phyloP scores from a whole-genome alignment of 805 yeast genomes.

The Lachancea sp. region DNA sequence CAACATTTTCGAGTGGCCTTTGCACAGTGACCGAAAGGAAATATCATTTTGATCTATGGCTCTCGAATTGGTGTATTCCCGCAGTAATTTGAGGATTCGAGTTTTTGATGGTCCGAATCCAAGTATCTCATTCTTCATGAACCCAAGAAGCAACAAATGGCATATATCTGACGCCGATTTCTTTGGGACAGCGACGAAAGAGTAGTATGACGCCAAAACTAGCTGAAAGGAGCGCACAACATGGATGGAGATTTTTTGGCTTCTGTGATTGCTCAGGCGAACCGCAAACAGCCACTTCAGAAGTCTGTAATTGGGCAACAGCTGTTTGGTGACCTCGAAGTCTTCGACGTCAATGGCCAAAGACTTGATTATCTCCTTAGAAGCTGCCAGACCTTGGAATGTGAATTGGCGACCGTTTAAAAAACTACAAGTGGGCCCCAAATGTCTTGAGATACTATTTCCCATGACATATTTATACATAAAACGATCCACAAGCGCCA shows the following conservation, averaged over 20 bases:
- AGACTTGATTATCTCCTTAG: constrained; percentile 6
- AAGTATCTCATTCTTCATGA: constrained; percentile 4
- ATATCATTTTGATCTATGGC: neutral
- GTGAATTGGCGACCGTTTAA: neutral
- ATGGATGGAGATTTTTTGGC: neutral
- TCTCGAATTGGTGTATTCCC: neutral
- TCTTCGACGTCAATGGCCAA: constrained; percentile 14
- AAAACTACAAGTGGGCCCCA: constrained; percentile 7
- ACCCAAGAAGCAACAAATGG: constrained; percentile 1
- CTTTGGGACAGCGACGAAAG: constrained; percentile 6
- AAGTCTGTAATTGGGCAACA: constrained; percentile 15
- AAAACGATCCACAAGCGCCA: constrained; percentile 1
- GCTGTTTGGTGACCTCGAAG: constrained; percentile 13
- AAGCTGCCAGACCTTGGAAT: neutral
- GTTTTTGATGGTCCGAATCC: neutral
- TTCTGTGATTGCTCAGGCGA: constrained; percentile 1
- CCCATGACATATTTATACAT: constrained; percentile 1
- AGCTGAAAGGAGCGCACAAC: constrained; percentile 17
- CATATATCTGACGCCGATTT: neutral
- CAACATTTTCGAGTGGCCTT: neutral
- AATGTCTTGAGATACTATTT: constrained; percentile 3
- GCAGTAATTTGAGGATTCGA: constrained; percentile 1
- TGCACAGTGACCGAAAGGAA: neutral
- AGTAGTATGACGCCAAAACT: constrained; percentile 16
- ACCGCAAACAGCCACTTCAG: constrained; percentile 8